Percentiles rank a stretch among this genome's conserved stretches.
Conservation (phyloP, 23 red algal genomes). For the Agarophyton chilense region DNA sequence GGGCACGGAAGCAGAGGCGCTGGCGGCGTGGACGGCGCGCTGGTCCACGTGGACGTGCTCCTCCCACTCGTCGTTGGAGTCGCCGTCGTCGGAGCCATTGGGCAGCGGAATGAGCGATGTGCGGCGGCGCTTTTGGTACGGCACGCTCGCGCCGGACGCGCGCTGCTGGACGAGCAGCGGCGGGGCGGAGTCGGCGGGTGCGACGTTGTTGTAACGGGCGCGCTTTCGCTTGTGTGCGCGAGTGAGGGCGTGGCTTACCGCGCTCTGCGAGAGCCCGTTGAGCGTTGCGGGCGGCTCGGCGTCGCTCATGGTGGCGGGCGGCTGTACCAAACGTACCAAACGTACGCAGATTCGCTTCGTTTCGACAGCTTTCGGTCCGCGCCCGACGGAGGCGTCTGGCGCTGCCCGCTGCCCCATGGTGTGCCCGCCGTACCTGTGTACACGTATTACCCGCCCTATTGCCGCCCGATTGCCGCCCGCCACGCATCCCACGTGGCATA, state of each 20-base stretch:
- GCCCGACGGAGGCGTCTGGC: no score
- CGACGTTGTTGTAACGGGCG: no score
- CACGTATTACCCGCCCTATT: no score
- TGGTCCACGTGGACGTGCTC: conserved; percentile 58
- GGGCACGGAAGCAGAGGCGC: neutral
- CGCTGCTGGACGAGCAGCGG: neutral
- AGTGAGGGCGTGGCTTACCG: conserved; percentile 16
- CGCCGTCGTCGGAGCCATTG: conserved; percentile 17
- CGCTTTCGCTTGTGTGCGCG: conserved; percentile 26
- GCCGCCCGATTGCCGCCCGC: no score
- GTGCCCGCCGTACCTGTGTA: no score
- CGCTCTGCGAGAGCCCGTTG: neutral
- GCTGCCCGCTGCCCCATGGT: no score
- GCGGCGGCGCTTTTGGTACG: conserved; percentile 46
- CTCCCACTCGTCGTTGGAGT: conserved; percentile 73
- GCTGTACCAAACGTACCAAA: no score
- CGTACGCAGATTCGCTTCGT: no score
- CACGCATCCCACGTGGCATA: no score
- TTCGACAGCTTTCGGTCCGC: no score
- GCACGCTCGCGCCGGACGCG: neutral
- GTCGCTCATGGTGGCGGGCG: neutral
- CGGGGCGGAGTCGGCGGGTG: no score
- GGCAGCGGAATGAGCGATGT: conserved; percentile 17
- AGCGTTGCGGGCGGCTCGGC: neutral
- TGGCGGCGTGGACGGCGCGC: conserved; percentile 13